These are phyloP conservation scores for Endothia cerciana DNA, from an alignment of 2,329 filamentous ascomycete species.

Conservation along the genomic window DNA sequence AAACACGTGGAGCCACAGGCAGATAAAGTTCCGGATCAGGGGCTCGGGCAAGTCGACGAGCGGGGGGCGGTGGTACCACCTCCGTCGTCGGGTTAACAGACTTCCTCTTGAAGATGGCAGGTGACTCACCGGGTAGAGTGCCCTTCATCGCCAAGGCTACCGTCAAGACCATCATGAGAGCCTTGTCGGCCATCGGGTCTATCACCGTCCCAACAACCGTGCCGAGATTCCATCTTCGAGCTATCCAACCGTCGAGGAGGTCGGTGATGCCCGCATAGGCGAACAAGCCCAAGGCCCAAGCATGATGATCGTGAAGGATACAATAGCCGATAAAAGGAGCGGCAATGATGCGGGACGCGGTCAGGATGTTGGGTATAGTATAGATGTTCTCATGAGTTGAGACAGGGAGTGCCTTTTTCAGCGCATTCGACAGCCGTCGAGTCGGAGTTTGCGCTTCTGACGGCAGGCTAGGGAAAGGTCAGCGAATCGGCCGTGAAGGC, in stretches of 20 bases:
- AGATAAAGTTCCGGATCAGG: not conserved
- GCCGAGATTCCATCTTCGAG: conserved; percentile 81
- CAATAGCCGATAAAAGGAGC: conserved; percentile 88
- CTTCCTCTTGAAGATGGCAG: not conserved
- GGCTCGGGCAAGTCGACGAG: conserved; percentile 18
- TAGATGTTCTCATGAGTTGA: conserved; percentile 85
- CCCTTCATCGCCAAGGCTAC: conserved; percentile 84
- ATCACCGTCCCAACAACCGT: conserved; percentile 95
- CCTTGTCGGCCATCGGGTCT: conserved; percentile 96
- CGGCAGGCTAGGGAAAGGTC: conserved; percentile 19
- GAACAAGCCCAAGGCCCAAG: conserved; percentile 82
- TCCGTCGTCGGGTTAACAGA: not conserved
- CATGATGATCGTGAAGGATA: conserved; percentile 80
- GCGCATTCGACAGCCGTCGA: conserved; percentile 20
- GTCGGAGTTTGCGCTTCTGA: conserved; percentile 11
- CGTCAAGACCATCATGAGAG: conserved; percentile 90
- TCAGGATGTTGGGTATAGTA: conserved; percentile 93
- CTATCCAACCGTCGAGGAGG: conserved; percentile 91
- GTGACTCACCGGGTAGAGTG: conserved; percentile 71
- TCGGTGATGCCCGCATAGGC: conserved; percentile 91
- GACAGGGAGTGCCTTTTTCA: conserved; percentile 28
- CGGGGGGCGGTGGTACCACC: not conserved
- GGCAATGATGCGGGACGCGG: conserved; percentile 79
- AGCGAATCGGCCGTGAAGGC: conserved; percentile 6
- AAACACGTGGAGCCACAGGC: not conserved